Evolutionary conservation across 2,329 filamentous ascomycete genomes (phyloP), one percentile per base, ranked within the genome.

Genomic region (Diaporthe amygdali): DNA sequence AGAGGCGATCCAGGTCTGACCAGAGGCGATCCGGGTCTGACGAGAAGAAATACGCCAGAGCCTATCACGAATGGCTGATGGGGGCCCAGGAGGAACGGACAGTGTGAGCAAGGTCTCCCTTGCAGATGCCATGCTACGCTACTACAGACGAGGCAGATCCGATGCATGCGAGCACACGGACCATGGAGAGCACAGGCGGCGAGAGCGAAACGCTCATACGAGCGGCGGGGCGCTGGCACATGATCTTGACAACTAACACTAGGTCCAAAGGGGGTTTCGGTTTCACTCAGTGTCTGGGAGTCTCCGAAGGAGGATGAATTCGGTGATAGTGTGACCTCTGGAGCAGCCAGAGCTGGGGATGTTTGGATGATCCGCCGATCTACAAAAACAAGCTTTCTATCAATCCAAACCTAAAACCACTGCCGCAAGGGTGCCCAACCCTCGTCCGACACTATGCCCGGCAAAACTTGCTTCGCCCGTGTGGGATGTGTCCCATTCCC

Each of bases 331-430:
- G 59, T 49, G 59, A 49, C 41, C 59, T 49, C n/a, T 63, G 44
- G 59, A 20, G 17, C 44, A 41, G 30, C 46, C 22, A 30, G 44
- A 20, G 41, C 44, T 37, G 59, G 59, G 44, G n/a, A 64, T 49
- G 59, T 64, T 64, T 44, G 59, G 59, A 64, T 15, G 59, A 64
- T 37, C 59, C 59, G 44, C 44, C 44, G 59, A 64, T 64, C 59
- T 64, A 5, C 59, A 64, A 27, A 64, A 68, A 68, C 49, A 56
- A 68, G 51, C 51, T 68, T 68, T 68, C 66, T 56, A 56, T 68
- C 66, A 59, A 68, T 22, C 41, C 51, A 49, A 64, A 59, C 66
- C 51, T 56, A 54, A 59, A 47, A 47, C 37, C 44, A 68, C 27
- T 46, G 37, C 51, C 51, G 37, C 49, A 46, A 12, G 66, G 51